Evolutionary conservation across 768 basidiomycete species (phyloP).

Genomic region (Boletus coccyginus): DNA sequence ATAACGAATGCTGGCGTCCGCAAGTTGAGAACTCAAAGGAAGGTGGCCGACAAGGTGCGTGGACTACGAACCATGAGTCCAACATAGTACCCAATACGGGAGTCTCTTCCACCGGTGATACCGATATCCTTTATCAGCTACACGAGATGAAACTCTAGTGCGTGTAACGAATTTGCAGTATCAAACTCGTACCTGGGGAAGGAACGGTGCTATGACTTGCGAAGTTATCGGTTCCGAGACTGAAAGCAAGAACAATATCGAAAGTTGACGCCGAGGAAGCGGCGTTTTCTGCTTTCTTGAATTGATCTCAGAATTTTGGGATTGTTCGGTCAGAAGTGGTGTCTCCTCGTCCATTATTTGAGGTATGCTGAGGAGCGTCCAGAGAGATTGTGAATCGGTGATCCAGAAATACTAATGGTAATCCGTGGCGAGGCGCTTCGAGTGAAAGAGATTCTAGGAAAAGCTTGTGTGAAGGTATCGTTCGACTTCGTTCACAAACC

Average conservation of each 20-base stretch:
- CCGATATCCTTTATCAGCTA: conserved; percentile 31
- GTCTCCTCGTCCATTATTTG: conserved; percentile 53
- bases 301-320: neutral
- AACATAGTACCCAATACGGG: conserved; percentile 45
- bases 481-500: neutral
- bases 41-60: neutral
- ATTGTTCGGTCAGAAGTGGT: conserved; percentile 42
- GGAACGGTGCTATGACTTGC: conserved; percentile 73
- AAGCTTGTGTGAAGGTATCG: no score
- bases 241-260: conserved; percentile 65
- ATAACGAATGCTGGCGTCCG: conserved; percentile 41
- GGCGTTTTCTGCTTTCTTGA: conserved; percentile 39
- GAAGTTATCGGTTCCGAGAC: conserved; percentile 73
- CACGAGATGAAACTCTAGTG: neutral
- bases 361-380: conserved; percentile 1
- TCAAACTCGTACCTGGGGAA: conserved; percentile 47
- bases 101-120: conserved; percentile 44
- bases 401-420: neutral
- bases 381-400: neutral
- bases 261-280: conserved; percentile 67
- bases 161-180: neutral
- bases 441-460: neutral
- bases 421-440: neutral
- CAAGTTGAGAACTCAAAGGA: neutral
- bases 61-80: conserved; percentile 42